Evolutionary conservation across 495 filamentous ascomycete species (phyloP).

Genomic region (Podospora fimiseda): DNA sequence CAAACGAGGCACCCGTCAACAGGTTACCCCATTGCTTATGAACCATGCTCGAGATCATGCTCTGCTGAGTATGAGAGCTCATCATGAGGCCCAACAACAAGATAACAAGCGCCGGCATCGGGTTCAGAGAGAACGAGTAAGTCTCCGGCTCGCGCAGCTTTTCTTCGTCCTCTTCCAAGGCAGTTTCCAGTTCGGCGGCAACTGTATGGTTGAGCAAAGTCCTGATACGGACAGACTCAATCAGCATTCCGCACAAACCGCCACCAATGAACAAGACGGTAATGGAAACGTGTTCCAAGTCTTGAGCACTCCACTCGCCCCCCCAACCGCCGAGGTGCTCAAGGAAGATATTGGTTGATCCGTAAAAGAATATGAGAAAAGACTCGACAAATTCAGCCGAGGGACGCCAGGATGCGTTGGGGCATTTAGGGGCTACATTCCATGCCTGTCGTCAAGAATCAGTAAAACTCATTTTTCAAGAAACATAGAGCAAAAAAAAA

Average conservation of each 20-base stretch:
- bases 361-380: conserved; percentile 82
- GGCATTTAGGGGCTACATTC: conserved; percentile 70
- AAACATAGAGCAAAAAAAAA: too few species aligned
- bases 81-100: conserved; percentile 88
- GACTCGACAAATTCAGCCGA: conserved; percentile 87
- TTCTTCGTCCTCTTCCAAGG: conserved; percentile 41
- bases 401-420: conserved; percentile 58
- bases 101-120: conserved; percentile 80
- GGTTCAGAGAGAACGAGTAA: conserved; percentile 77
- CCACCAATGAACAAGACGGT: conserved; percentile 92
- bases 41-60: conserved; percentile 82
- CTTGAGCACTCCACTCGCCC: conserved; percentile 62
- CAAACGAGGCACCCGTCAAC: conserved; percentile 72
- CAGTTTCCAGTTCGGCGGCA: conserved; percentile 32
- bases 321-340: conserved; percentile 78
- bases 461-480: too few species aligned
- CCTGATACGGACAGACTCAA: conserved; percentile 70
- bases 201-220: conserved; percentile 63
- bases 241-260: conserved; percentile 89
- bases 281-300: conserved; percentile 91
- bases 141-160: conserved; percentile 54
- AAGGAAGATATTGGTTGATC: conserved; percentile 82
- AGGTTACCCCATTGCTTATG: conserved; percentile 93
- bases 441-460: too few species aligned
- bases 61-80: conserved; percentile 81